Conservation (phyloP, 2,329 filamentous ascomycete species). For the Hymenoscyphus albidus region DNA sequence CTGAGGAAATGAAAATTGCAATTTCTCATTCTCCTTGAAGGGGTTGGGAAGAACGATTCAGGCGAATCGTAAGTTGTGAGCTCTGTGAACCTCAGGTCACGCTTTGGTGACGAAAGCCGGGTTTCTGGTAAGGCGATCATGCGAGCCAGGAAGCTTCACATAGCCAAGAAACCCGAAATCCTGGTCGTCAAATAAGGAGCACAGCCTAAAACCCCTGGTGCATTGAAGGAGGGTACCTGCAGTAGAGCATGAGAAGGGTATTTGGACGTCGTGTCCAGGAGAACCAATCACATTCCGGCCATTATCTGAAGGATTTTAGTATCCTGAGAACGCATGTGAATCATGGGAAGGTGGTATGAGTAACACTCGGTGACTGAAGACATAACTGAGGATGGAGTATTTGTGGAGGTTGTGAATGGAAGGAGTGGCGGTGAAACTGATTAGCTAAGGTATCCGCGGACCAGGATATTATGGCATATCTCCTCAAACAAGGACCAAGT, state of each 20-base stretch:
- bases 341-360: background rate
- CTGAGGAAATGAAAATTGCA: background rate
- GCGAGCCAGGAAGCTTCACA: background rate
- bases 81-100: background rate
- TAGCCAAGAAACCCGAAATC: background rate
- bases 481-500: background rate
- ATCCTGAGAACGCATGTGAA: background rate
- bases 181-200: slow-evolving; percentile 2
- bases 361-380: background rate
- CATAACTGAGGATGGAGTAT: background rate
- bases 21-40: background rate
- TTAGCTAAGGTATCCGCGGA: background rate
- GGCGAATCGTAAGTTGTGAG: background rate
- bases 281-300: background rate
- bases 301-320: background rate
- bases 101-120: background rate
- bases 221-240: background rate
- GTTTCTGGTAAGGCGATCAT: background rate
- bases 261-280: background rate
- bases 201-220: background rate
- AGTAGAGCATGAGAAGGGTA: background rate
- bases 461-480: background rate
- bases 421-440: background rate
- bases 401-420: background rate
- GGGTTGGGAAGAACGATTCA: background rate